Conservation (phyloP, 495 filamentous ascomycete species). For the Neurospora sp. region DNA sequence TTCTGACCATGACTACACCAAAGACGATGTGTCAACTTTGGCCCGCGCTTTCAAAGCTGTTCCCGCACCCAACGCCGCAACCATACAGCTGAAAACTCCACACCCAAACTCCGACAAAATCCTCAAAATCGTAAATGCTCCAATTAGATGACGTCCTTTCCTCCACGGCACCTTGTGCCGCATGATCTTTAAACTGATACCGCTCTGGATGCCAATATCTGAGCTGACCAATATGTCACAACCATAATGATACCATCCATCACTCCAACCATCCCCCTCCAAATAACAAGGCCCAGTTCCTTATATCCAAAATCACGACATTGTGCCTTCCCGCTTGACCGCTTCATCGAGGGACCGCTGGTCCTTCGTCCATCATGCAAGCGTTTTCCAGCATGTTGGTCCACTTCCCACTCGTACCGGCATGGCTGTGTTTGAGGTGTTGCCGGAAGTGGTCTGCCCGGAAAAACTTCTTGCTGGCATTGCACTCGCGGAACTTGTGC, state of each 20-base stretch:
- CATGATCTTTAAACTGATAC: not conserved
- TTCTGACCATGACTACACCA: not conserved
- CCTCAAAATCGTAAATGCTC: not conserved
- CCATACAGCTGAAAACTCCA: not conserved
- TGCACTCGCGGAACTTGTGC: conserved; percentile 98
- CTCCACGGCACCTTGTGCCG: not conserved
- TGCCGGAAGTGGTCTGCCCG: conserved; percentile 96
- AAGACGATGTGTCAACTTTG: not conserved
- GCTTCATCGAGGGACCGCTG: conserved; percentile 13
- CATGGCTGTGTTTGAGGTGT: conserved; percentile 96
- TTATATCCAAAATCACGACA: not conserved
- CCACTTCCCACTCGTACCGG: conserved; percentile 95
- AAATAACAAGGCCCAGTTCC: not conserved
- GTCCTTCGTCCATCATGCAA: conserved; percentile 86
- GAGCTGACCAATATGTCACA: not conserved
- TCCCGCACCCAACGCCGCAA: not conserved
- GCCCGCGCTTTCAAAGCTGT: not conserved
- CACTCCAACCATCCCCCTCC: not conserved
- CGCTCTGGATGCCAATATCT: not conserved
- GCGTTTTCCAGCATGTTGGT: conserved; percentile 96
- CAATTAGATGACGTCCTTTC: not conserved
- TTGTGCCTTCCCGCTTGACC: not conserved
- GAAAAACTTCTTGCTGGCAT: conserved; percentile 96
- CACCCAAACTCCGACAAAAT: not conserved
- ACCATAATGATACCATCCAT: not conserved